Conservation (phyloP, 2,329 filamentous ascomycete species). For the Rhexocercosporidium sp. region DNA sequence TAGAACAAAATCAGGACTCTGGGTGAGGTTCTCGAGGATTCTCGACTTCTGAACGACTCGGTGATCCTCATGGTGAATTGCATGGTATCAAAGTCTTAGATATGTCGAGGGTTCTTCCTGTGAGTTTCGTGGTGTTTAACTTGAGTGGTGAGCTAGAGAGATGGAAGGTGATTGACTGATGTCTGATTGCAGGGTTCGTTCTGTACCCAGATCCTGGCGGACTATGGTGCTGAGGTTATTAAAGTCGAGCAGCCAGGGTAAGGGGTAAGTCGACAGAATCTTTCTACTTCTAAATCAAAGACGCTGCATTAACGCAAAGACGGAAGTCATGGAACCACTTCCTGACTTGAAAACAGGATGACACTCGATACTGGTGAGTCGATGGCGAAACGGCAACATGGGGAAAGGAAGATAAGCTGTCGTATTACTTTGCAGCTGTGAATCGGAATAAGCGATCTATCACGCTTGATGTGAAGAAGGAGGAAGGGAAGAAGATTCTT, state of each 20-base stretch:
- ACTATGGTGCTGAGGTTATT: slow-evolving; percentile 51
- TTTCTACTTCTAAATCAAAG: too few species aligned
- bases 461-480: slow-evolving; percentile 42
- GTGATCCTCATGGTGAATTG: slow-evolving; percentile 2
- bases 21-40: too few species aligned
- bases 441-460: slow-evolving; percentile 53
- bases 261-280: slow-evolving; percentile 40
- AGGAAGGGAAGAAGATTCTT: slow-evolving; percentile 41
- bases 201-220: slow-evolving; percentile 51
- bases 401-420: slow-evolving; percentile 44
- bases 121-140: slow-evolving; percentile 15
- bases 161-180: background rate
- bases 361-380: slow-evolving; percentile 43
- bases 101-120: slow-evolving; percentile 41
- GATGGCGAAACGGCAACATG: slow-evolving; percentile 38
- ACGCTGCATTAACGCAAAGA: too few species aligned
- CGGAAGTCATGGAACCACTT: too few species aligned
- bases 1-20: background rate
- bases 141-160: too few species aligned
- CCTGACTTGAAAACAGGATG: slow-evolving; percentile 33
- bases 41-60: background rate
- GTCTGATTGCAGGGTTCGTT: slow-evolving; percentile 42
- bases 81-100: slow-evolving; percentile 41
- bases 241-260: slow-evolving; percentile 48
- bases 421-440: slow-evolving; percentile 50